Evolutionary conservation across 108 stramenopile genomes (phyloP), one percentile per base, ranked within the genome.

Genomic region (Skeletonema marinoi): DNA sequence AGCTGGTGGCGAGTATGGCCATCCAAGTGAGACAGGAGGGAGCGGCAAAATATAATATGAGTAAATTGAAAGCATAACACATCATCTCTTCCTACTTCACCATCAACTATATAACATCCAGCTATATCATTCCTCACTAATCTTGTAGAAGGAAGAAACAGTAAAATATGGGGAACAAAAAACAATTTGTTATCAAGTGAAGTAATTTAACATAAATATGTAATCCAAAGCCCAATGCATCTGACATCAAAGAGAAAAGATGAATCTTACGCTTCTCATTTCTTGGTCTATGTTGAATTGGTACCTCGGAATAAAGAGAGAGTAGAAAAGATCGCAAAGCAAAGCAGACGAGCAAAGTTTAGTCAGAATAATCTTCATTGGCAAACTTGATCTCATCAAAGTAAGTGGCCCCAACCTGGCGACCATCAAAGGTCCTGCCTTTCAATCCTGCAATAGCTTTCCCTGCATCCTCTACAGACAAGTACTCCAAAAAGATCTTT

Each of bases 391-490:
- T 71, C 70, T 92, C 90, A 82, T 92, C 86, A 74, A 88, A 93
- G 73, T 73, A 92, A 1, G 82, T 74, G 6, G 92, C 92, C 56
- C 73, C 74, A 51, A 96, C 95, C 59, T 83, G 85, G 69, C 90
- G 66, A 21, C 95, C 95, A 80, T 92, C 92, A 89, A 96, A 96
- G 4, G 92, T 93, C 39, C 95, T 80, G 1, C 95, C 95, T 41
- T 78, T 87, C 64, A 96, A 73, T 10, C 86, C 88, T 30, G 68
- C 66, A 74, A 93, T 92, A 14, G 93, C 95, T 68, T 84, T 88
- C 9, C 80, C 79, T 5, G 95, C 92, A 72, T 94, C 92, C 19
- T 90, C 89, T 4, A 61, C 63, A 12, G 89, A 81, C 41, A 79
- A 60, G 70, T 94, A 96, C 69, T 96, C 90, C 69, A 96, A 73